These are phyloP conservation scores for Ogataea kodamae DNA, from an alignment of 805 yeast genomes.

Conservation along the genomic window DNA sequence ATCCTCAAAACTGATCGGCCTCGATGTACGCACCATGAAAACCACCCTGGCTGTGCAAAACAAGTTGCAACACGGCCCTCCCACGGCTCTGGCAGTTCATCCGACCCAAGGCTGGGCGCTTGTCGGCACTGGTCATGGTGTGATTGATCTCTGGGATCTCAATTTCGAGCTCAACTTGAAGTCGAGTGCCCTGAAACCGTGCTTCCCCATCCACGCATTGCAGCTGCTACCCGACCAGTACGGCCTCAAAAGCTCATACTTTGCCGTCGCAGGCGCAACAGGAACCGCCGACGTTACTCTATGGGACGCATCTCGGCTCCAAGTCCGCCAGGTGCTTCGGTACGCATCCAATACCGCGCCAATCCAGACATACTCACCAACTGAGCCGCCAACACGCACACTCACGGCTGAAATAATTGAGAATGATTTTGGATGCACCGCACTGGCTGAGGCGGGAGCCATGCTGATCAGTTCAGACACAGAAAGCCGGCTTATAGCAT, in stretches of 20 bases:
- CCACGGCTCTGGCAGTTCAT: slow-evolving; percentile 58
- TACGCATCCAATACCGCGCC: slow-evolving; percentile 25
- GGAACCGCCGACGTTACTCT: slow-evolving; percentile 56
- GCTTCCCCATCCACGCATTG: slow-evolving; percentile 48
- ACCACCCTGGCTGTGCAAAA: slow-evolving; percentile 41
- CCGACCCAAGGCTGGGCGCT: slow-evolving; percentile 56
- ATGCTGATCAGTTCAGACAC: slow-evolving; percentile 19
- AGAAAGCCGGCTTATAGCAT: slow-evolving; percentile 29
- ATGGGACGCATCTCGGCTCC: slow-evolving; percentile 70
- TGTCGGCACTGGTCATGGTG: slow-evolving; percentile 72
- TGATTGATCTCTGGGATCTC: slow-evolving; percentile 77
- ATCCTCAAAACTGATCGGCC: slow-evolving; percentile 43
- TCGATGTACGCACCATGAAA: slow-evolving; percentile 60
- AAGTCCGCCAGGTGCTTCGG: slow-evolving; percentile 40
- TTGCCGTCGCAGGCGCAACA: slow-evolving; percentile 67
- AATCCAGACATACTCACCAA: slow-evolving; percentile 25
- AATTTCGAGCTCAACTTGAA: slow-evolving; percentile 60
- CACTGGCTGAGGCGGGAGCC: slow-evolving; percentile 16
- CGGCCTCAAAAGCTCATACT: slow-evolving; percentile 38
- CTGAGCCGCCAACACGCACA: slow-evolving; percentile 22
- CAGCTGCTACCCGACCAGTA: slow-evolving; percentile 40
- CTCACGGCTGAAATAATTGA: slow-evolving; percentile 12
- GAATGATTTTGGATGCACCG: slow-evolving; percentile 26
- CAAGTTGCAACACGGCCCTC: slow-evolving; percentile 63
- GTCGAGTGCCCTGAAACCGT: slow-evolving; percentile 53